Evolutionary conservation across 2,329 filamentous ascomycete genomes (phyloP).

Genomic region (Epichloe uncinata): DNA sequence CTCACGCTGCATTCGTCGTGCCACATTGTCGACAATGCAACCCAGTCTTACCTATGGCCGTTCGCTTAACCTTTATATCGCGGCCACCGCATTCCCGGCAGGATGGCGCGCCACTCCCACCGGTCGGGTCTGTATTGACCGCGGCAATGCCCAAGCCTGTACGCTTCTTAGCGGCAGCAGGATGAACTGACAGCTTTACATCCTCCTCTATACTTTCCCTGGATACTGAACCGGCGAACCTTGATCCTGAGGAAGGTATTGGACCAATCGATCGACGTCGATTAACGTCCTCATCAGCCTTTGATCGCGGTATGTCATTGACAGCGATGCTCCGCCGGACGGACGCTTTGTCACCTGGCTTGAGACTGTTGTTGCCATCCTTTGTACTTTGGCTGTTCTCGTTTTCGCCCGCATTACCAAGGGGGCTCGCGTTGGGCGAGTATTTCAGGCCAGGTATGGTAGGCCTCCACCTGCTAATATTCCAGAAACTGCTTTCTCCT

Average conservation of each 20-base stretch:
- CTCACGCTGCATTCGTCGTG: background rate
- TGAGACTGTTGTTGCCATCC: slow-evolving; percentile 10
- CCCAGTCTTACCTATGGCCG: slow-evolving; percentile 4
- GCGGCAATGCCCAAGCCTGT: slow-evolving; percentile 22
- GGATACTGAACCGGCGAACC: slow-evolving; percentile 11
- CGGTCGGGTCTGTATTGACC: slow-evolving; percentile 16
- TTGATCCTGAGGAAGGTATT: slow-evolving; percentile 9
- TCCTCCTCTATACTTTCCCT: slow-evolving; percentile 10
- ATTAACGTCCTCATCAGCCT: slow-evolving; percentile 12
- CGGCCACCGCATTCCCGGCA: slow-evolving; percentile 6
- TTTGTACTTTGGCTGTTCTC: slow-evolving; percentile 12
- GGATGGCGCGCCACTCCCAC: slow-evolving; percentile 7
- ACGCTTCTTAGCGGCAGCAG: slow-evolving; percentile 13
- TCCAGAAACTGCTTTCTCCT: slow-evolving; percentile 40
- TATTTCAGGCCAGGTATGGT: slow-evolving; percentile 23
- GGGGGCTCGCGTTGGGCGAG: slow-evolving; percentile 13
- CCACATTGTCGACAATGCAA: slow-evolving; percentile 7
- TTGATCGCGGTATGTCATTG: slow-evolving; percentile 15
- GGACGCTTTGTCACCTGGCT: slow-evolving; percentile 21
- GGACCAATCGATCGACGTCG: slow-evolving; percentile 20
- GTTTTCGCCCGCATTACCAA: slow-evolving; percentile 9
- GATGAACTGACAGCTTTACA: background rate
- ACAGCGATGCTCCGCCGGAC: slow-evolving; percentile 19
- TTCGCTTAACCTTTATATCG: slow-evolving; percentile 2
- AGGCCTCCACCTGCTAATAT: slow-evolving; percentile 38